Evolutionary conservation across 2,329 filamentous ascomycete species (phyloP).

Genomic region (Aureobasidium sp.): DNA sequence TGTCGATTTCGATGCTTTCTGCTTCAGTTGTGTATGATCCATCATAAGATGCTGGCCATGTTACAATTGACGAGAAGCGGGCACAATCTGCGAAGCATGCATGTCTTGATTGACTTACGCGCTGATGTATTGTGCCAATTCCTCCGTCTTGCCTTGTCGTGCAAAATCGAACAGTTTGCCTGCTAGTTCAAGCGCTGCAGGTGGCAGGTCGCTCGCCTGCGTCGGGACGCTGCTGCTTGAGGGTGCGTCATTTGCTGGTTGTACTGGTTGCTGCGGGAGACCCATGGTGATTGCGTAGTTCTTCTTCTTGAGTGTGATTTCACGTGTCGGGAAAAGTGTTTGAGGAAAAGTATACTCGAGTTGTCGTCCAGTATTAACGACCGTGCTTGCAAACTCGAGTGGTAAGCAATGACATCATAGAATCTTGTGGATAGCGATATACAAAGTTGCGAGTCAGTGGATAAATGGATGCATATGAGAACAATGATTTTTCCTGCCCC

Average conservation of each 20-base stretch:
- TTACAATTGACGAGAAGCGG: neutral
- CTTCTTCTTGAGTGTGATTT: neutral
- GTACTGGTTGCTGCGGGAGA: constrained; percentile 14
- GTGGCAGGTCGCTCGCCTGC: constrained; percentile 41
- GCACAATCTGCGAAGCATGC: neutral
- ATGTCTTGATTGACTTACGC: constrained; percentile 27
- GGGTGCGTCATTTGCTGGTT: neutral
- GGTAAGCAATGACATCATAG: constrained; percentile 12
- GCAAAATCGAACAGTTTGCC: constrained; percentile 61
- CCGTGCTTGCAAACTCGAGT: neutral
- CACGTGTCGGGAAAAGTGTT: neutral
- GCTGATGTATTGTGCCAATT: constrained; percentile 57
- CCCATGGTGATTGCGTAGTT: constrained; percentile 6
- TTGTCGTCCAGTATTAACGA: neutral
- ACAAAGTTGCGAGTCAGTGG: neutral
- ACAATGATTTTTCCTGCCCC: constrained; percentile 13
- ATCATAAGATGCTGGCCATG: neutral
- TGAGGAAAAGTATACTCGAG: neutral
- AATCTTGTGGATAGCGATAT: neutral
- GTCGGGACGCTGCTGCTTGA: neutral
- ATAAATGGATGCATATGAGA: neutral
- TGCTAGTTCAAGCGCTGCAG: constrained; percentile 60
- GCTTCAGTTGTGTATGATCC: neutral
- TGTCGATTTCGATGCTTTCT: neutral
- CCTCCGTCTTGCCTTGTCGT: constrained; percentile 49